Percentiles rank a stretch among this genome's conserved stretches.
Evolutionary conservation across 108 stramenopile species (phyloP).

Genomic region (Stephanodiscus triporus): DNA sequence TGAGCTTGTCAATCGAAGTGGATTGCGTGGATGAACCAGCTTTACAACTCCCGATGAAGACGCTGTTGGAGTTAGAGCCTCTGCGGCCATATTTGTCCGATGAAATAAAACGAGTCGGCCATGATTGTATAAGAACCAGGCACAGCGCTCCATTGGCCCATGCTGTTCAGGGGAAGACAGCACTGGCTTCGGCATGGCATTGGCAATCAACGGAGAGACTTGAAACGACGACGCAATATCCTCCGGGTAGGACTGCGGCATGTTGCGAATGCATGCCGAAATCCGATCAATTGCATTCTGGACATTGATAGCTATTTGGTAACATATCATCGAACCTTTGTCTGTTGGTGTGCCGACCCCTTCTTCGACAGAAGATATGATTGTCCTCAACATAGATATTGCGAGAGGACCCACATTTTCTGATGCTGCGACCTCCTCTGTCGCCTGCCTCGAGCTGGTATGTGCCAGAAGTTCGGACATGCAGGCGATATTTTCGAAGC

Average conservation of each 20-base stretch:
- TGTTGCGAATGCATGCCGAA: slow-evolving; percentile 17
- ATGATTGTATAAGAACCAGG: slow-evolving; percentile 34
- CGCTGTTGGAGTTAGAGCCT: slow-evolving; percentile 15
- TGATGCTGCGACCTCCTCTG: slow-evolving; percentile 10
- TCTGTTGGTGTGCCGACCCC: slow-evolving; percentile 15
- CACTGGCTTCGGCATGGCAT: slow-evolving; percentile 9
- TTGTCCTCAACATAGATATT: slow-evolving; percentile 24
- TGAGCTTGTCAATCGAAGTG: slow-evolving; percentile 26
- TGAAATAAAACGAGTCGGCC: slow-evolving; percentile 36
- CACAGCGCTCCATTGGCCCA: slow-evolving; percentile 13
- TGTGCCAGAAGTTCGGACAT: slow-evolving; percentile 38
- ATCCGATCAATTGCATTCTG: slow-evolving; percentile 35
- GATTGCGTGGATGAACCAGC: slow-evolving; percentile 32
- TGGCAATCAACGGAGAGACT: slow-evolving; percentile 30
- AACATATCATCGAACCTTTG: slow-evolving; percentile 1
- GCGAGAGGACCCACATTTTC: slow-evolving; percentile 28
- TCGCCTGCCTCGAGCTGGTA: slow-evolving; percentile 7
- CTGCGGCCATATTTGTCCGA: slow-evolving; percentile 27
- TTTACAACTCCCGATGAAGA: slow-evolving; percentile 13
- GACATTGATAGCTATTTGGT: slow-evolving; percentile 33
- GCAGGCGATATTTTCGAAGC: slow-evolving; percentile 40
- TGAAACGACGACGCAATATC: slow-evolving; percentile 45
- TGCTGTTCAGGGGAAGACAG: slow-evolving; percentile 1
- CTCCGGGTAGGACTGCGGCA: slow-evolving; percentile 23
- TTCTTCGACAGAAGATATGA: slow-evolving; percentile 31